These are phyloP conservation scores for Fusarium vanettenii DNA, from an alignment of 2,329 filamentous ascomycete species.

Conservation along the genomic window DNA sequence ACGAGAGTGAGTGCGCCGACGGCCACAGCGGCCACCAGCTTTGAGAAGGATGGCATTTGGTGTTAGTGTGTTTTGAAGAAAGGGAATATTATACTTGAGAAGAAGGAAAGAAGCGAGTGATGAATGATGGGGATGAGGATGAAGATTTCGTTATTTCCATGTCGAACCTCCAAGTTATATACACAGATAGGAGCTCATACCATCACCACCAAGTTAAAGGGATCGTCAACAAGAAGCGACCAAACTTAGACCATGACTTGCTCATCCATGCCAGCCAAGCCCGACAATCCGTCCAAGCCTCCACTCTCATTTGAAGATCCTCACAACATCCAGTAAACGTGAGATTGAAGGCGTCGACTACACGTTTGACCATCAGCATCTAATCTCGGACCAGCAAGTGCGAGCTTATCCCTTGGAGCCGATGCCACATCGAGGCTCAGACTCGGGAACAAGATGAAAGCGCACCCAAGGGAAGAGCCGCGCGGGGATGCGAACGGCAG, in stretches of 20 bases:
- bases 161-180: slow-evolving; percentile 24
- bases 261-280: not conserved
- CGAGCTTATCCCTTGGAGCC: slow-evolving; percentile 1
- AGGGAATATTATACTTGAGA: not conserved
- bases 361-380: not conserved
- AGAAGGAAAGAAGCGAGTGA: not conserved
- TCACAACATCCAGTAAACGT: not conserved
- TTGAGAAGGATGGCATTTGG: slow-evolving; percentile 32
- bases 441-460: not conserved
- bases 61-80: not conserved
- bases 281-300: not conserved
- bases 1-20: slow-evolving; percentile 21
- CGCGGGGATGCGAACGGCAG: not conserved
- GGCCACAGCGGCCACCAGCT: slow-evolving; percentile 25
- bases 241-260: not conserved
- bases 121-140: not conserved
- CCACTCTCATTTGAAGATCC: not conserved
- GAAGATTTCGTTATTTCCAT: not conserved
- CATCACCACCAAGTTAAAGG: not conserved
- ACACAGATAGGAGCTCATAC: not conserved
- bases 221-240: not conserved
- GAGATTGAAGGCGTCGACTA: not conserved
- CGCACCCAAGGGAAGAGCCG: not conserved
- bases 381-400: slow-evolving; percentile 33
- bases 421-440: not conserved